Conservation (phyloP, 2,329 filamentous ascomycete genomes). For the Phialophora chinensis region DNA sequence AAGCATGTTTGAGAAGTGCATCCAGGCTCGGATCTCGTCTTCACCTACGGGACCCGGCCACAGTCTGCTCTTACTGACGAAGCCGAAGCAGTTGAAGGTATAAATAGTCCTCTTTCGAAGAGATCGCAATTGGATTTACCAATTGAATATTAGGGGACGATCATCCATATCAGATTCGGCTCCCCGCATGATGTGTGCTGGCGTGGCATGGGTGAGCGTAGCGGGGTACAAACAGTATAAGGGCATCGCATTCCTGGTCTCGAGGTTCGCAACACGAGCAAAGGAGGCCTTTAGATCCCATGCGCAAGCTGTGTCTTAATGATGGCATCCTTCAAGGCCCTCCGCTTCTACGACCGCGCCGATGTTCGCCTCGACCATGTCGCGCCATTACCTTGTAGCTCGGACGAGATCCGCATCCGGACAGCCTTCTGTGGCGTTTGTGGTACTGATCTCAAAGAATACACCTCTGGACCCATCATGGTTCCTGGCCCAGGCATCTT, state of each 20-base stretch:
- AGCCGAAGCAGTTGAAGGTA: no score
- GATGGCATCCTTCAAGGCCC: slow-evolving; percentile 10
- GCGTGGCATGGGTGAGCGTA: no score
- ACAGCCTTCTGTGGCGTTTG: slow-evolving; percentile 10
- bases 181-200: no score
- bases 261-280: neutral
- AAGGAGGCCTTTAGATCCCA: neutral
- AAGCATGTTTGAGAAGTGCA: neutral
- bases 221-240: no score
- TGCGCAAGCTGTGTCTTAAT: neutral
- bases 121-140: no score
- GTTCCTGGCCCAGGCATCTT: neutral
- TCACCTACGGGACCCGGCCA: no score
- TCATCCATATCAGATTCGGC: no score
- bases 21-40: no score
- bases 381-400: neutral
- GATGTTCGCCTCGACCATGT: slow-evolving; percentile 9
- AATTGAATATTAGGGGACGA: no score
- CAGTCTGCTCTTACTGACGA: no score
- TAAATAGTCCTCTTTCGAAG: no score
- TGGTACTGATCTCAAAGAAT: slow-evolving; percentile 14
- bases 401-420: slow-evolving; percentile 10
- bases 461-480: slow-evolving; percentile 8
- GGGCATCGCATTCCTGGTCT: neutral
- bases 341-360: neutral